Evolutionary conservation across 495 filamentous ascomycete species (phyloP), one percentile per base, ranked within the genome.

Genomic region (Trichoderma asperelloides): DNA sequence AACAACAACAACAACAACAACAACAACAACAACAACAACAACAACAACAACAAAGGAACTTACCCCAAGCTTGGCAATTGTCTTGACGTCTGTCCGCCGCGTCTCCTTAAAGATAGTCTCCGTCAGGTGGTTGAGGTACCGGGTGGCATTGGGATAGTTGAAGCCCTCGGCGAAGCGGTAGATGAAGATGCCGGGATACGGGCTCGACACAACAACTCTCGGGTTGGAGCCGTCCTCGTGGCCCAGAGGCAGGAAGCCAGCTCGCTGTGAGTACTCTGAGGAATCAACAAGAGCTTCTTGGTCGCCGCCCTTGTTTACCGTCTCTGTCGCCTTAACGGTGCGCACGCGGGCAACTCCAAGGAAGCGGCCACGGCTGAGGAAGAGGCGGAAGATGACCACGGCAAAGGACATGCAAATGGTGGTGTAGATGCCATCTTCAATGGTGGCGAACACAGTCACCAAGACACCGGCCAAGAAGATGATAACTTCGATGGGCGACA

Each of bases 401-500:
- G 70, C 78, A 40, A 71, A 72, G 12, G 82, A 82, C 1, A 71
- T 70, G n/a, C 68, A 73, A 1, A 84, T 74, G 18, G 81, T 80
- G 27, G 77, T 74, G 68, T 85, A 85, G 60, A 85, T 81, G 33
- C 82, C 81, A 30, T 82, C 80, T 67, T 84, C 82, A 63, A 85
- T 81, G 43, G 73, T 75, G 9, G 77, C 78, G 66, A 84, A 85
- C 51, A 85, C 73, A 63, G 79, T 79, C 33, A 84, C 76, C 28
- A 85, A 71, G 21, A 84, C 82, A 9, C 81, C 81, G 33, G 77
- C 81, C 25, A 84, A 75, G 72, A 84, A 85, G 68, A 85, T 79
- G 62, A 82, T 63, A 11, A 80, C 80, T 66, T 85, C 82, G 18
- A 83, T 45, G 0, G 82, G 82, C 16, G 81, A 79, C 2, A 81